Evolutionary conservation across 1,139 yeast species (phyloP).

Genomic region (Zygosaccharomyces pseudobailii): DNA sequence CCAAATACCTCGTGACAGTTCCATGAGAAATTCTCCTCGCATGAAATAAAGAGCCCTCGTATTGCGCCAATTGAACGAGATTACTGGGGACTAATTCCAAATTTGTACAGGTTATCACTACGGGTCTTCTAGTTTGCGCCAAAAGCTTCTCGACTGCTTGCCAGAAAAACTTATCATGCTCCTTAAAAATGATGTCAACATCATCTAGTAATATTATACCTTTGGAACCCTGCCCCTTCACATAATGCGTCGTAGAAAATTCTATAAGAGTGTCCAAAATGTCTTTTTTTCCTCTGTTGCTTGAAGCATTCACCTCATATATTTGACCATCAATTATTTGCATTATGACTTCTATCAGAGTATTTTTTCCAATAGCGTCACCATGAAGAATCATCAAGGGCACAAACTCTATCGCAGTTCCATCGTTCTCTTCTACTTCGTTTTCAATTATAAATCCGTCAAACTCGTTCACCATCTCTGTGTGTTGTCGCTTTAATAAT

Average conservation of each 20-base stretch:
- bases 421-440: constrained; percentile 26
- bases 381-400: constrained; percentile 72
- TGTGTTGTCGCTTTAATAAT: constrained; percentile 30
- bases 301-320: constrained; percentile 76
- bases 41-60: constrained; percentile 40
- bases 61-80: constrained; percentile 44
- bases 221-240: constrained; percentile 51
- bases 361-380: constrained; percentile 74
- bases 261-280: constrained; percentile 64
- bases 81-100: constrained; percentile 49
- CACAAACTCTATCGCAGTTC: constrained; percentile 39
- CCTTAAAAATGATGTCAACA: constrained; percentile 76
- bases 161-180: constrained; percentile 78
- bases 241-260: constrained; percentile 77
- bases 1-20: constrained; percentile 32
- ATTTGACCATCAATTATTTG: constrained; percentile 64
- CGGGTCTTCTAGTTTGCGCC: constrained; percentile 68
- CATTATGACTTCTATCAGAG: constrained; percentile 66
- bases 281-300: constrained; percentile 67
- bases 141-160: constrained; percentile 59
- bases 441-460: constrained; percentile 43
- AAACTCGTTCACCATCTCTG: constrained; percentile 28
- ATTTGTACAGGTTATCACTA: constrained; percentile 69
- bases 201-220: constrained; percentile 81
- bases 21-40: constrained; percentile 27